Evolutionary conservation across 768 basidiomycete genomes (phyloP), one percentile per base, ranked within the genome.

Genomic region (Lentinula sp.): DNA sequence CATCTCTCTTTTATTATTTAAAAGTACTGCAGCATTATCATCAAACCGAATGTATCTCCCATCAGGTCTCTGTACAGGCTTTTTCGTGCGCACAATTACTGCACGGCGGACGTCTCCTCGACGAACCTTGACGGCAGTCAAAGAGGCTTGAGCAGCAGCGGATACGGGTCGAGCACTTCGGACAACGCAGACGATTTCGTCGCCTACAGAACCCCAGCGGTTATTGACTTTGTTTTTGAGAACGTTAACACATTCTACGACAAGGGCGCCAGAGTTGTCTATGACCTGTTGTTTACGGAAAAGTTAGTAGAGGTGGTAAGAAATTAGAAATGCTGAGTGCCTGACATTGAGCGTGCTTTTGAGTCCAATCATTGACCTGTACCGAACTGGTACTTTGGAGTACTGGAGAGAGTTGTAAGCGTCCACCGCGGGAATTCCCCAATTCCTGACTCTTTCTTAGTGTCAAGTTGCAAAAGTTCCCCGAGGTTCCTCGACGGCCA

Each of bases 1-100:
- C 90, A 98, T 93, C 75, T 96, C 93, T 60, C 87, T 84, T 78
- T 98, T 98, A 79, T 93, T 93, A 74, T 98, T 98, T 61, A 98
- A 73, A 39, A 98, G 75, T 5, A 98, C 94, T 8, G 87, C 93
- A 0, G 96, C 96, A 68, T 98, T 98, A 81, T 98, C 96, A 75
- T 98, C 96, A 74, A 98, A 98, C 49, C 91, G 80, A 64, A 98
- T 79, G 67, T 84, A 79, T 33, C 93, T 83, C 13, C 96, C 96
- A 74, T 98, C 96, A 20, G 94, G 87, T 69, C 96, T 79, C 45
- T 85, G 82, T 4, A 93, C 89, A 23, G 85, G 73, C 74, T 97
- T 96, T 67, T 85, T 84, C n/a, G 93, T 95, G 39, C 96, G 86
- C 8, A 98, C 96, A 59, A 98, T 91, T 65, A 98, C 89, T 0